Evolutionary conservation across 2,329 filamentous ascomycete genomes (phyloP), one percentile per base, ranked within the genome.

Genomic region (Cladosporium halotolerans): DNA sequence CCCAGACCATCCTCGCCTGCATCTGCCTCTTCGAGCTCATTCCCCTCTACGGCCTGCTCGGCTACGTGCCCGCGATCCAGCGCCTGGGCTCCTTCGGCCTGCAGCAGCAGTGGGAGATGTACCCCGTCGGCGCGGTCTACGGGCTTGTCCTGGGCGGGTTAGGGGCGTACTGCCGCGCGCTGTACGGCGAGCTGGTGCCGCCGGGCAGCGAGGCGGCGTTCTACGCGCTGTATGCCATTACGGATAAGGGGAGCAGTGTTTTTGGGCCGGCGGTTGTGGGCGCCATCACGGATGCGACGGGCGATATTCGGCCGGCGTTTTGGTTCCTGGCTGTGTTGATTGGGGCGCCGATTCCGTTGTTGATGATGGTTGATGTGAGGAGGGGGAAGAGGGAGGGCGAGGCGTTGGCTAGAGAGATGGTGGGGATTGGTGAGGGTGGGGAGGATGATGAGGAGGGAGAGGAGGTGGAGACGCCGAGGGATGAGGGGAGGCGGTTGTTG

Each of bases 31-130:
- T 99, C 64, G 91, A 96, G 69, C 72, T 96, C 31, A 96, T 99
- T 47, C 93, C 93, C 0, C 66, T 97, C 1, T 99, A 99, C 64
- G 92, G 91, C 0, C 77, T 99, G 10, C 73, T 95, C 14, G 91
- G 91, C 1, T 96, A 93, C 65, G 77, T 97, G 13, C 89, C 91
- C 0, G 82, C 88, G 6, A 79, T 99, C 44, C 80, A 83, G 62
- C 73, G 77, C 7, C 82, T 86, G 70, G 91, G 89, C 0, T 83
- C 88, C 4, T 73, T 90, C 39, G 93, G 93, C 1, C 77, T 99
- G n/a, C 90, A 96, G 69, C 85, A 93, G 66, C 85, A 88, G 3
- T 96, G 90, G 88, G 93, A 99, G 63, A 96, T 99, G 89, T 97
- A 93, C 63, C 88, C 89, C 0, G 73, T 99, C 1, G 91, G 89